Evolutionary conservation across 805 yeast genomes (phyloP).

Genomic region (Monosporozyma solicola): DNA sequence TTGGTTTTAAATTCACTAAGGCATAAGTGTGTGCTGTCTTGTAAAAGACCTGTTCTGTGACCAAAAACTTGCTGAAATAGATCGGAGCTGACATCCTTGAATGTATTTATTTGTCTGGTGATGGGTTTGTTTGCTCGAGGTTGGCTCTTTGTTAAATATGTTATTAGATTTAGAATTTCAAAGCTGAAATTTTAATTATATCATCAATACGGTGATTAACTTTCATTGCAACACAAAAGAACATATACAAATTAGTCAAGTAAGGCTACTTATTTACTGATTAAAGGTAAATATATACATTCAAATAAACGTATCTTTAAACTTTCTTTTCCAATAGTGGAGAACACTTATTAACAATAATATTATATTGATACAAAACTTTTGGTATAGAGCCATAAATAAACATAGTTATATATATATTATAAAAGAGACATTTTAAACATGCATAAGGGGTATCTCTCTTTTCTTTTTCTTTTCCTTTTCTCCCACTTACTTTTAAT

Average conservation of each 20-base stretch:
- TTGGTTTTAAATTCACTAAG: constrained; percentile 82
- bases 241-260: too few relatives aligned
- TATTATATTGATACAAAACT: neutral
- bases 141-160: too few relatives aligned
- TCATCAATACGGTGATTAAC: too few relatives aligned
- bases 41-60: constrained; percentile 29
- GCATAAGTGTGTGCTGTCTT: constrained; percentile 65
- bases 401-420: neutral
- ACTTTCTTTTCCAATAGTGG: neutral
- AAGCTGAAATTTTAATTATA: too few relatives aligned
- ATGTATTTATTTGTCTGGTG: neutral
- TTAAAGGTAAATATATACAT: too few relatives aligned
- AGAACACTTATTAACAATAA: neutral
- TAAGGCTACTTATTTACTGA: too few relatives aligned
- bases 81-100: constrained; percentile 6
- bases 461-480: neutral
- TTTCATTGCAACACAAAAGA: too few relatives aligned
- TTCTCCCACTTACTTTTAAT: constrained; percentile 9
- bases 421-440: neutral
- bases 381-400: neutral
- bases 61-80: constrained; percentile 28
- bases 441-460: neutral
- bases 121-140: neutral
- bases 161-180: too few relatives aligned
- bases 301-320: neutral